Evolutionary conservation across 768 basidiomycete genomes (phyloP).

Genomic region (Mycena olivaceomarginata): DNA sequence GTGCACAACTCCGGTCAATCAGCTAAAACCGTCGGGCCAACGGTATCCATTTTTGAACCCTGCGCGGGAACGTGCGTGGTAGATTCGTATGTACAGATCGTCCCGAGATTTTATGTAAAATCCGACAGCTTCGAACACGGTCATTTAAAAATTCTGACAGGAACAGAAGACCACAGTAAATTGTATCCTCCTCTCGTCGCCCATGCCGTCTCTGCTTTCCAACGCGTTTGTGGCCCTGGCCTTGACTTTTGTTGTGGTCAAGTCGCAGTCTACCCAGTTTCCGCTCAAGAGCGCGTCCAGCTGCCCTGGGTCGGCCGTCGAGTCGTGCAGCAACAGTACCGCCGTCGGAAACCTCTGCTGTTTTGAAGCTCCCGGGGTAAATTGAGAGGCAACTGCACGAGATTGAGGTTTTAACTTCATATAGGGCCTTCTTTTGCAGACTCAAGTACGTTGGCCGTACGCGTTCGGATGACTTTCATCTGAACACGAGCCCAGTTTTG

Average conservation of each 20-base stretch:
- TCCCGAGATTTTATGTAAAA: slow-evolving; percentile 2
- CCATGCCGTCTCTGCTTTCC: slow-evolving; percentile 23
- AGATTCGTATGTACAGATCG: background rate
- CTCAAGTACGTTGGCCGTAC: slow-evolving; percentile 36
- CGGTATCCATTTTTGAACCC: background rate
- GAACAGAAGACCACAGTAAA: background rate
- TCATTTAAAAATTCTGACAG: background rate
- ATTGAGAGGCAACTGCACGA: background rate
- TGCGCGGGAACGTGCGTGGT: slow-evolving; percentile 27
- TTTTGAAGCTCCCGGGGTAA: slow-evolving; percentile 47
- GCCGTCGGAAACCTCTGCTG: slow-evolving; percentile 43
- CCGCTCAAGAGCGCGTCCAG: slow-evolving; percentile 23
- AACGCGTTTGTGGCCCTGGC: slow-evolving; percentile 19
- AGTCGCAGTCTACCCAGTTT: slow-evolving; percentile 9
- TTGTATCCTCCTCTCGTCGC: background rate
- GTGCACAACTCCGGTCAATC: no score
- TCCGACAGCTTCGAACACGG: background rate
- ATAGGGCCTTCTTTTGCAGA: slow-evolving; percentile 48
- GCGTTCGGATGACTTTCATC: background rate
- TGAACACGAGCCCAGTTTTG: slow-evolving; percentile 64
- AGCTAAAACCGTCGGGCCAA: background rate
- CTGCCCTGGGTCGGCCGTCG: slow-evolving; percentile 20
- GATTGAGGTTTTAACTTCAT: background rate
- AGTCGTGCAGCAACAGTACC: slow-evolving; percentile 44
- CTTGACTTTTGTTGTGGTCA: background rate